Base-by-base conservation (phyloP, 352 stramenopile species). In the Pythium rhizo-oryzae region DNA sequence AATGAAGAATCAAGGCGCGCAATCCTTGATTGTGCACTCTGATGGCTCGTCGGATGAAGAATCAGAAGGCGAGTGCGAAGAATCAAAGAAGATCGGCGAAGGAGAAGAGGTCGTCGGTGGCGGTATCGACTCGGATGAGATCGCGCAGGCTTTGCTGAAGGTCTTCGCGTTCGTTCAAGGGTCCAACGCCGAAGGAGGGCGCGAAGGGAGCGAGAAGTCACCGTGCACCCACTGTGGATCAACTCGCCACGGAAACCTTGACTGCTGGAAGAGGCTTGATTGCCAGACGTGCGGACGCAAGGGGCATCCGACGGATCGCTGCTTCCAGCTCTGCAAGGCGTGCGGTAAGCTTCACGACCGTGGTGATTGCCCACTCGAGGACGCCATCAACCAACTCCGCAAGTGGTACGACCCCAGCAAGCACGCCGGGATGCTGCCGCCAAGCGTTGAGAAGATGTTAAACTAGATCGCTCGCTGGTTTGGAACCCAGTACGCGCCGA, bases 281-380 rank as follows among this genome's bases (percentile, higher is more conserved):
- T 63, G 57, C 43, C 21, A 63, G 57, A 55, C 21, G 25, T 63
- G 57, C 28, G 57, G 57, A 30, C 41, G 57, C 4, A 54, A 52
- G 23, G 57, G 57, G n/a, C 57, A 63, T 55, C 57, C 57, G 23
- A 55, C 57, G 50, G 57, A 63, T 41, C 57, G 57, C 24, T 63
- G 57, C 43, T 43, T 44, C 43, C 39, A 54, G 4, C 11, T 25
- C 4, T 63, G 57, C 43, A 43, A 44, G 19, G 57, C 41, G 13
- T 63, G 57, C 41, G 41, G 57, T 19, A 35, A 44, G 21, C 9
- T 63, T 23, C 57, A 63, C 21, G 57, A 63, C 11, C n/a, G 19
- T 13, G 57, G 57, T 24, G 57, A 54, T 39, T 63, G 57, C 25
- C 21, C 21, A 6, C 43, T 63, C 23, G 57, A 52, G 44, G 41